Base-by-base conservation (phyloP, 768 basidiomycete species). In the Kwoniella shandongensis region DNA sequence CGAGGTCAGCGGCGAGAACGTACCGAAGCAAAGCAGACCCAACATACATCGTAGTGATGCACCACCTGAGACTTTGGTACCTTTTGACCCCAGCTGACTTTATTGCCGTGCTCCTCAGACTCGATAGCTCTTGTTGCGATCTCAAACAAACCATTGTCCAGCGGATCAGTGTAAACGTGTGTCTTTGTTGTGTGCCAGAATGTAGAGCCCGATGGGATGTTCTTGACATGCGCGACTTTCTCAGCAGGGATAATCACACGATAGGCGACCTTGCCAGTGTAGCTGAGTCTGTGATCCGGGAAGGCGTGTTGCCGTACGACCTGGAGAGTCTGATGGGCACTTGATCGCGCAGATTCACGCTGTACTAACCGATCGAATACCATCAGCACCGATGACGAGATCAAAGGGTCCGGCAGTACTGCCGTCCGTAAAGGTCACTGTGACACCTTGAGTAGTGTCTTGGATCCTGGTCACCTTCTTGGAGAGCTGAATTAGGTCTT, bases 361-460 rank as follows among this genome's bases (percentile, higher is more conserved):
- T 20, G 38, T 12, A 61, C 66, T 47, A 25, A 67, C 69, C 11
- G 65, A 66, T 17, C 70, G 59, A 10, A 72, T 64, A 1, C 70
- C 70, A 44, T 72, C 70, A 7, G 65, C 70, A 0, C 70, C 70
- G 17, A 72, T 53, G 8, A 72, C 32, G n/a, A 72, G 48, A 26
- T 68, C 67, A 38, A 65, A 64, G 0, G 55, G 50, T 15, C 56
- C 63, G 5, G 45, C 58, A 0, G 2, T 32, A 4, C 54, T 54
- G 3, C 57, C 60, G 29, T 72, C 70, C 38, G 61, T 29, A 48
- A 72, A 71, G 12, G 30, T 44, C 10, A 66, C 23, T 4, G 25
- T 20, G 2, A 49, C 42, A 1, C 54, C 67, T 27, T 62, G 51
- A 8, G 35, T 7, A 2, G 22, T 15, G 18, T 63, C 57, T 23